Evolutionary conservation across 768 basidiomycete species (phyloP).

Genomic region (Amanita inopinata): DNA sequence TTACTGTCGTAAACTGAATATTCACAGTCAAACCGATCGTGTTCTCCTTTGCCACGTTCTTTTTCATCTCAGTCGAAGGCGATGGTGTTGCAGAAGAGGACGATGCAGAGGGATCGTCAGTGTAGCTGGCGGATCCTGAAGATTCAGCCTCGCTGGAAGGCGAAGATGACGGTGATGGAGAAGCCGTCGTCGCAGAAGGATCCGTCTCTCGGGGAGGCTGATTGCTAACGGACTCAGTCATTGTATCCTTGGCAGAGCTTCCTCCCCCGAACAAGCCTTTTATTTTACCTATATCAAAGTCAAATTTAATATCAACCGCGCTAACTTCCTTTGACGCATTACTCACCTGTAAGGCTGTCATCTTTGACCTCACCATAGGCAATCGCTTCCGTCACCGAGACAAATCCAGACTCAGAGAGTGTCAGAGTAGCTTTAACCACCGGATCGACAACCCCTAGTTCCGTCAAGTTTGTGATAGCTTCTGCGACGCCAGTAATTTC

Average conservation of each 20-base stretch:
- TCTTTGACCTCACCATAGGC: conserved; percentile 77
- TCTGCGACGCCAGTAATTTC: conserved; percentile 64
- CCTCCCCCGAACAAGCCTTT: conserved; percentile 73
- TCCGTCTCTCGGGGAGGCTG: conserved; percentile 31
- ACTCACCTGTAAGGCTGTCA: conserved; percentile 67
- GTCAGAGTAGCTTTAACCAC: conserved; percentile 79
- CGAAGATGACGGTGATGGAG: conserved; percentile 22
- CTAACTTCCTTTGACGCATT: conserved; percentile 12
- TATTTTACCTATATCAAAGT: conserved; percentile 51
- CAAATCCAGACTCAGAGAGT: conserved; percentile 81
- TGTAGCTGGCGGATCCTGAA: conserved; percentile 5
- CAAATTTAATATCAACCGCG: conserved; percentile 1
- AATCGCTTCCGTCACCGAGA: conserved; percentile 70
- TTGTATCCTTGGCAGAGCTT: conserved; percentile 28
- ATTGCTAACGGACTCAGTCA: conserved; percentile 32
- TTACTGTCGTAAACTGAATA: conserved; percentile 51
- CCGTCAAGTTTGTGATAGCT: conserved; percentile 77
- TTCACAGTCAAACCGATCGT: conserved; percentile 63
- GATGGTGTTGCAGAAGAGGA: conserved; percentile 24
- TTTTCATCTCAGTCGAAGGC: conserved; percentile 26
- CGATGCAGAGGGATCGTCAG: conserved; percentile 18
- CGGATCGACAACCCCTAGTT: conserved; percentile 70
- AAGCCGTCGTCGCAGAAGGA: conserved; percentile 17
- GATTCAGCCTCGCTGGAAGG: conserved; percentile 18
- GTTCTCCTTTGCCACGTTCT: conserved; percentile 37